Evolutionary conservation across 2,329 filamentous ascomycete genomes (phyloP).

Genomic region (Microthyrium microscopicum): DNA sequence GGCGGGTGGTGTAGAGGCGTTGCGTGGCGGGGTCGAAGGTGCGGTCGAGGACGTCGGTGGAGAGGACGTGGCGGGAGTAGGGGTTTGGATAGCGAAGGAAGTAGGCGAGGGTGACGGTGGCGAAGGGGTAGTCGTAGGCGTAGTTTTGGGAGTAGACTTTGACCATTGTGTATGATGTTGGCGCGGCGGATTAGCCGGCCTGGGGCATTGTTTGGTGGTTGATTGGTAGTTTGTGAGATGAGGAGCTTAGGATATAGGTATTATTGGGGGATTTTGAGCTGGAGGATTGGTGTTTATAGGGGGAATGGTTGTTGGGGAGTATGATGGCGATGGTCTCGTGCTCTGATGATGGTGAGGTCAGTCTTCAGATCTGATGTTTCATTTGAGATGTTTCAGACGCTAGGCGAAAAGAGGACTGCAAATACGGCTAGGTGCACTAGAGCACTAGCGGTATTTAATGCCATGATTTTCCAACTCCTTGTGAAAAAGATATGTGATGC

Average conservation of each 20-base stretch:
- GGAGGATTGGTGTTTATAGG: neutral
- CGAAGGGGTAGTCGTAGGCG: slow-evolving; percentile 65
- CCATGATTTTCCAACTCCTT: too few relatives aligned
- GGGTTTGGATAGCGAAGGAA: slow-evolving; percentile 82
- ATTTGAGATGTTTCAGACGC: too few relatives aligned
- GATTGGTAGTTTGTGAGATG: too few relatives aligned
- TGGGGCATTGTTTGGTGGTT: neutral
- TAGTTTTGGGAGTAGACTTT: slow-evolving; percentile 42
- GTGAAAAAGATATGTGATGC: too few relatives aligned
- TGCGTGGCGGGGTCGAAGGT: slow-evolving; percentile 57
- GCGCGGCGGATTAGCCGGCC: neutral
- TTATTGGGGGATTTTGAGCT: neutral
- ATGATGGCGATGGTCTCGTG: too few relatives aligned
- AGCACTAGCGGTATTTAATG: too few relatives aligned
- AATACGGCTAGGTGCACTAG: too few relatives aligned
- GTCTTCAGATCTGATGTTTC: too few relatives aligned
- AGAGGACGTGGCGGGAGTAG: slow-evolving; percentile 66
- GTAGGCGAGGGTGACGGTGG: slow-evolving; percentile 74
- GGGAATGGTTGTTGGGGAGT: neutral
- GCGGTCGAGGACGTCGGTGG: slow-evolving; percentile 65
- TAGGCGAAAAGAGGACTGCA: too few relatives aligned
- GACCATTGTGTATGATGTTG: slow-evolving; percentile 24
- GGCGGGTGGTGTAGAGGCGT: slow-evolving; percentile 58
- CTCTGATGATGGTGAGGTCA: too few relatives aligned
- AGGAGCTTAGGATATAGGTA: neutral